Evolutionary conservation across 129 eudicot species (phyloP).

Genomic region (Deinandra increscens): DNA sequence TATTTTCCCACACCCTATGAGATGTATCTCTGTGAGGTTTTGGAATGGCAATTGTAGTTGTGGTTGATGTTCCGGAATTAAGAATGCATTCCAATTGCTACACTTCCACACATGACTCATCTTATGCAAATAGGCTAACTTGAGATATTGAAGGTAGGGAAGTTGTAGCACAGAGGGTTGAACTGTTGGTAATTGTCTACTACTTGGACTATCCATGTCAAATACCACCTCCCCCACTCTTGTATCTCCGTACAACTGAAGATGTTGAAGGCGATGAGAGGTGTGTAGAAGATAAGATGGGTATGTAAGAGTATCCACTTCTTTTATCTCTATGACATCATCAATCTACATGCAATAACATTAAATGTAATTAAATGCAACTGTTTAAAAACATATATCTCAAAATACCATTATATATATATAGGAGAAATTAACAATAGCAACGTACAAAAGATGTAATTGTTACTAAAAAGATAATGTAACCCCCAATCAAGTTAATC

Average conservation of each 20-base stretch:
- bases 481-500: too few species aligned
- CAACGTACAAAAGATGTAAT: too few species aligned
- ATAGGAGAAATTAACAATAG: too few species aligned
- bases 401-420: too few species aligned
- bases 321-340: background rate
- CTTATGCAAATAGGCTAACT: accelerated
- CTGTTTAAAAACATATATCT: too few species aligned
- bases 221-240: conserved; percentile 1
- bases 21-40: conserved; percentile 6
- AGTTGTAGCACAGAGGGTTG: too few species aligned
- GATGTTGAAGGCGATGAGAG: background rate
- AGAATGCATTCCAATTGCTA: background rate
- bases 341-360: background rate
- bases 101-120: conserved; percentile 20
- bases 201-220: conserved; percentile 1
- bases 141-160: background rate
- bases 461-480: too few species aligned
- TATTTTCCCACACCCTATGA: background rate
- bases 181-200: too few species aligned
- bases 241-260: accelerated
- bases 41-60: background rate
- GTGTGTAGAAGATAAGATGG: conserved; percentile 4
- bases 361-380: too few species aligned
- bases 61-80: too few species aligned
- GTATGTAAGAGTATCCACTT: background rate